Percentiles rank a stretch among this genome's conserved stretches.
These are phyloP conservation scores for Suillus subluteus DNA, from an alignment of 768 basidiomycete species.

Conservation along the genomic window DNA sequence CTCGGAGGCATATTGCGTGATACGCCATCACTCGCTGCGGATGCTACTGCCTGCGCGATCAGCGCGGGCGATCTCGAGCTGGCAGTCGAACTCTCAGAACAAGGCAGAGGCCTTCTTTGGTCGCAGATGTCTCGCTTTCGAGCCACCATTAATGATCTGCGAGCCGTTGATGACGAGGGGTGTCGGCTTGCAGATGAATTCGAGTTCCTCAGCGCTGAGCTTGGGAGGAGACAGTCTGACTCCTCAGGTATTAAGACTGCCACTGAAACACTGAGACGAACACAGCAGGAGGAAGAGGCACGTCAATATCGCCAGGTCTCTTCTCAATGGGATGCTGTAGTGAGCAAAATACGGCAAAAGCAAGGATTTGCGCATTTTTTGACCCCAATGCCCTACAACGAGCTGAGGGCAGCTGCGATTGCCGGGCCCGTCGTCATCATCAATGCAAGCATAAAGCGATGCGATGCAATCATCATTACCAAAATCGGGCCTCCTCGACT, in stretches of 20 bases:
- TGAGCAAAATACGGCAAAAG: conserved; percentile 26
- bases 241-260: neutral
- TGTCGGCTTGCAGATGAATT: conserved; percentile 28
- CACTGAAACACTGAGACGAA: neutral
- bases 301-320: conserved; percentile 22
- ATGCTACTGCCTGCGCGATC: conserved; percentile 34
- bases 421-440: conserved; percentile 42
- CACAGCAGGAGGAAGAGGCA: conserved; percentile 18
- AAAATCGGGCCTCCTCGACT: conserved; percentile 21
- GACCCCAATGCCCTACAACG: conserved; percentile 22
- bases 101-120: conserved; percentile 36
- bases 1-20: conserved; percentile 11
- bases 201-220: conserved; percentile 23
- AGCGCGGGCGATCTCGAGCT: conserved; percentile 18
- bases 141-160: conserved; percentile 30
- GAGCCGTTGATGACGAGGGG: conserved; percentile 19
- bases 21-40: conserved; percentile 20
- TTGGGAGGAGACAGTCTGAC: conserved; percentile 10
- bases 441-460: conserved; percentile 36
- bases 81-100: conserved; percentile 40
- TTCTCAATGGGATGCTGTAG: conserved; percentile 21
- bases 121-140: conserved; percentile 31
- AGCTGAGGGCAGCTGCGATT: conserved; percentile 23
- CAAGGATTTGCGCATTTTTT: conserved; percentile 37
- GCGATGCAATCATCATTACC: conserved; percentile 43